phyloP scores from a whole-genome alignment of 306 rosid species.

The Vigna mungo region DNA sequence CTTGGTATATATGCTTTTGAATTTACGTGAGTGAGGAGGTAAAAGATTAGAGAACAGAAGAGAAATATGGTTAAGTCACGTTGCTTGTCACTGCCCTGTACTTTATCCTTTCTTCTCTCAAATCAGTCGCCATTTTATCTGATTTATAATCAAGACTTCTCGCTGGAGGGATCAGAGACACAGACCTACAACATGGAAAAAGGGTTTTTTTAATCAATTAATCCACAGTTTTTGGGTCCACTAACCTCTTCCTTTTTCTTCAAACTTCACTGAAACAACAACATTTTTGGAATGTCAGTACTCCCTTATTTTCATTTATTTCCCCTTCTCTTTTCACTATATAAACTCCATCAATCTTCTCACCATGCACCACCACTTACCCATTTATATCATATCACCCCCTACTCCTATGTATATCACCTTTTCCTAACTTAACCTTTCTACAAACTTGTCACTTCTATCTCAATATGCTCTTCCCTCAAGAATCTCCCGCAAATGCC shows the following conservation, averaged over 20 bases:
- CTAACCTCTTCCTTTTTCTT: conserved; percentile 41
- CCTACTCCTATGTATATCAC: conserved; percentile 6
- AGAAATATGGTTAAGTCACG: conserved; percentile 69
- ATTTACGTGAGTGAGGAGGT: conserved; percentile 75
- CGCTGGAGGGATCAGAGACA: conserved; percentile 31
- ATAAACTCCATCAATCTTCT: conserved; percentile 51
- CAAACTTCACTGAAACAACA: conserved; percentile 45
- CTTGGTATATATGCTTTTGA: conserved; percentile 45
- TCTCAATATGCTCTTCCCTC: conserved; percentile 45
- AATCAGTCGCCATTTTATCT: conserved; percentile 57
- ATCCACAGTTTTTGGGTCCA: conserved; percentile 47
- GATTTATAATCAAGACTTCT: conserved; percentile 48
- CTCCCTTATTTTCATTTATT: conserved; percentile 42
- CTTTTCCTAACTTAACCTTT: not conserved
- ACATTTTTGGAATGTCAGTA: conserved; percentile 60
- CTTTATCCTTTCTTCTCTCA: conserved; percentile 61
- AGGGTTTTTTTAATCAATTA: not conserved
- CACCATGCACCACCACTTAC: conserved; percentile 41
- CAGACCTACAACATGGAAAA: not conserved
- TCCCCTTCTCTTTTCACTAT: conserved; percentile 42
- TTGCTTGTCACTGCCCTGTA: conserved; percentile 55
- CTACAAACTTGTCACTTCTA: conserved; percentile 47
- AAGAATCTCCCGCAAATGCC: conserved; percentile 42
- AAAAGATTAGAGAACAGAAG: conserved; percentile 67
- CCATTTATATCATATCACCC: conserved; percentile 59